phyloP scores from a whole-genome alignment of 1,139 yeast species.

The Candida frijolesensis region DNA sequence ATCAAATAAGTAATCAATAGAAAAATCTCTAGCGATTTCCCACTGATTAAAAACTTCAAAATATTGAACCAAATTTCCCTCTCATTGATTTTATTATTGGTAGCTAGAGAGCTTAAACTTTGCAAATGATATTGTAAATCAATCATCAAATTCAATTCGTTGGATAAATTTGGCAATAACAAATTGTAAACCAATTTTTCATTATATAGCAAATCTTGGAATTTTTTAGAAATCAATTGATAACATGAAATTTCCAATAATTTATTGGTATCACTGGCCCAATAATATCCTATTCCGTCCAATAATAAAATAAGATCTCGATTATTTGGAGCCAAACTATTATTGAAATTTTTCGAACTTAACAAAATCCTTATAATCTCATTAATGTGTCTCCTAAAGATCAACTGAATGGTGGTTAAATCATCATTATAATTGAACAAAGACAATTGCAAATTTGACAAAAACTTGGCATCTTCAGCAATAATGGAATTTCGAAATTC shows the following conservation, averaged over 20 bases:
- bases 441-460: constrained; percentile 47
- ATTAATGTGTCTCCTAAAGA: constrained; percentile 50
- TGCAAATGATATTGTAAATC: constrained; percentile 50
- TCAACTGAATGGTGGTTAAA: constrained; percentile 48
- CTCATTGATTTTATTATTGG: constrained; percentile 27
- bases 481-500: constrained; percentile 37
- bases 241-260: constrained; percentile 47
- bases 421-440: constrained; percentile 52
- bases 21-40: constrained; percentile 46
- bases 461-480: constrained; percentile 50
- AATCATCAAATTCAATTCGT: constrained; percentile 47
- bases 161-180: constrained; percentile 39
- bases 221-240: constrained; percentile 41
- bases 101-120: constrained; percentile 28
- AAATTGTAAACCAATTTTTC: constrained; percentile 38
- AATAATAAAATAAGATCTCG: constrained; percentile 31
- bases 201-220: constrained; percentile 38
- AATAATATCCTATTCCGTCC: constrained; percentile 49
- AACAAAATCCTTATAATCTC: constrained; percentile 45
- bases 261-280: constrained; percentile 47
- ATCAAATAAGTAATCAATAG: constrained; percentile 44
- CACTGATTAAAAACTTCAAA: constrained; percentile 45
- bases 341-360: constrained; percentile 41
- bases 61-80: constrained; percentile 49
- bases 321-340: constrained; percentile 17